Conservation (phyloP, 129 eudicot species). For the Rutidosis leptorrhynchoides region DNA sequence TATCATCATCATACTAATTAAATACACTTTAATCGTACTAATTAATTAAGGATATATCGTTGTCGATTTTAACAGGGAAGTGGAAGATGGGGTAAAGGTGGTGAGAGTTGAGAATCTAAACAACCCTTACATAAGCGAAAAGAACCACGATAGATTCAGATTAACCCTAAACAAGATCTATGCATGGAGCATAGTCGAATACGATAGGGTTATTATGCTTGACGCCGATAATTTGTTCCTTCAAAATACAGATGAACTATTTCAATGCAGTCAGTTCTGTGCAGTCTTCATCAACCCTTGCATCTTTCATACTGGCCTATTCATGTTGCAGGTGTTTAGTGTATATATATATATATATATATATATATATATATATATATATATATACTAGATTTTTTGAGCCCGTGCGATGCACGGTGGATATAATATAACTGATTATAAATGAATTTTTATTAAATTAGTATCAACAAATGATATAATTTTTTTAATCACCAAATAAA, state of each 20-base stretch:
- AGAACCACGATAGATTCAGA: constrained; percentile 50
- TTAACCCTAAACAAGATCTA: constrained; percentile 73
- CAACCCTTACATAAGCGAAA: constrained; percentile 56
- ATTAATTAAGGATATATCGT: no score
- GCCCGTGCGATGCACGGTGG: no score
- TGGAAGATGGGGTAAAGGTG: constrained; percentile 67
- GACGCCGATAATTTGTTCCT: constrained; percentile 94
- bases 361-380: no score
- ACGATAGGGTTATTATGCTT: constrained; percentile 87
- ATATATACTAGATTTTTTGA: no score
- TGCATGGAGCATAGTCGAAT: constrained; percentile 77
- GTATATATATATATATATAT: no score
- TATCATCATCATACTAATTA: no score
- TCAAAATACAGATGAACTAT: constrained; percentile 71
- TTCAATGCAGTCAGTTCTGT: constrained; percentile 92
- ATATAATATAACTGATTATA: no score
- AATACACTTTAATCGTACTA: no score
- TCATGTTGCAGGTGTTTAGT: constrained; percentile 59
- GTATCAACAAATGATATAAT: no score
- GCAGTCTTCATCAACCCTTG: constrained; percentile 96
- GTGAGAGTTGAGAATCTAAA: constrained; percentile 65
- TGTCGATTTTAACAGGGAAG: no score
- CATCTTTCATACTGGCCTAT: constrained; percentile 94
- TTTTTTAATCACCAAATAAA: no score
- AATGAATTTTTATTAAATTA: no score